These are phyloP conservation scores for Apophysomyces sp. DNA, from an alignment of 371 early-diverging fungal genomes.

Conservation along the genomic window DNA sequence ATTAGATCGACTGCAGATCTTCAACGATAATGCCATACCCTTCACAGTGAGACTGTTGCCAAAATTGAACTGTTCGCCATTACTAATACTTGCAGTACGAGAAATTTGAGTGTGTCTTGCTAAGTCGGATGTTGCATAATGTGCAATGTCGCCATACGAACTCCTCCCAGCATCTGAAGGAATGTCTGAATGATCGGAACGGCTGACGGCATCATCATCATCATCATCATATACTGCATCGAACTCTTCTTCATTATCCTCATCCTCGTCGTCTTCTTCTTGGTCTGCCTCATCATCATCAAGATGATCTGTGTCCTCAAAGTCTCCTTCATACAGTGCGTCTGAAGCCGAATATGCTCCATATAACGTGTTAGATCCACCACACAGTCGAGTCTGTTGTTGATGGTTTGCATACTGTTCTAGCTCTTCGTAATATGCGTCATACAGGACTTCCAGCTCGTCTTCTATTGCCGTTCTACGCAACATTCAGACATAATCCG, in stretches of 20 bases:
- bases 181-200: slow-evolving; percentile 8
- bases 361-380: slow-evolving; percentile 7
- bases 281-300: slow-evolving; percentile 55
- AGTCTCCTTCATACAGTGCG: neutral
- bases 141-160: slow-evolving; percentile 6
- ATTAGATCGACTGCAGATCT: neutral
- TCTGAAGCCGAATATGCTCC: neutral
- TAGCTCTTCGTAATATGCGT: slow-evolving; percentile 90
- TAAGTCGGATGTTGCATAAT: neutral
- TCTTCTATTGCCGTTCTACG: slow-evolving; percentile 87
- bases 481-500: neutral
- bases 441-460: slow-evolving; percentile 87
- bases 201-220: slow-evolving; percentile 17
- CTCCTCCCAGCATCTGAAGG: slow-evolving; percentile 11
- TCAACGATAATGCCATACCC: slow-evolving; percentile 44
- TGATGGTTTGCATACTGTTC: slow-evolving; percentile 85
- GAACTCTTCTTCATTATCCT: slow-evolving; percentile 47
- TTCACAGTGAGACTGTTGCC: slow-evolving; percentile 68
- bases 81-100: neutral
- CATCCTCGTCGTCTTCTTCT: slow-evolving; percentile 55
- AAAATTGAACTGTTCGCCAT: slow-evolving; percentile 53
- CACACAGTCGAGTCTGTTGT: slow-evolving; percentile 49
- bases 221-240: slow-evolving; percentile 45
- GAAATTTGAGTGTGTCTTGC: slow-evolving; percentile 1
- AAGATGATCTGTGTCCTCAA: slow-evolving; percentile 7